These are phyloP conservation scores for Colletotrichum lini DNA, from an alignment of 2,329 filamentous ascomycete species.

Conservation along the genomic window DNA sequence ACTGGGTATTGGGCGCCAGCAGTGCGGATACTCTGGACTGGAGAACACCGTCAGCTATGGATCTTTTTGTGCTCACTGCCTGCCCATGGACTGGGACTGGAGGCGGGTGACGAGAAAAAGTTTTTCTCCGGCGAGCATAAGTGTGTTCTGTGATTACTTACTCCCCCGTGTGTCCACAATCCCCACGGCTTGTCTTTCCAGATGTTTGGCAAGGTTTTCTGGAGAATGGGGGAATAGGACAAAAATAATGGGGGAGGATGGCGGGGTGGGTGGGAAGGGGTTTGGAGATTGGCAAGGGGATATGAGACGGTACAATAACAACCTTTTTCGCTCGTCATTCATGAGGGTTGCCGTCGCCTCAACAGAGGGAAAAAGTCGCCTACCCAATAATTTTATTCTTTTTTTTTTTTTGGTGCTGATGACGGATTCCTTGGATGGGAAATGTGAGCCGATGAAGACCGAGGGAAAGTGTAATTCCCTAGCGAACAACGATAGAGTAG, in stretches of 20 bases:
- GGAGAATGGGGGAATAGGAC: constrained; percentile 30
- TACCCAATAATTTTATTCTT: too few species aligned
- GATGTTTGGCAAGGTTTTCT: constrained; percentile 33
- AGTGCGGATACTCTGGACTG: background rate
- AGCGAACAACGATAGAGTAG: too few species aligned
- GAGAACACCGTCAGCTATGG: background rate
- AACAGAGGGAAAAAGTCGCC: too few species aligned
- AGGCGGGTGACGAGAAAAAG: constrained; percentile 6
- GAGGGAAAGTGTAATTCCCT: too few species aligned
- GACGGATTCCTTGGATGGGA: too few species aligned
- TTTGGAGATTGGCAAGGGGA: background rate
- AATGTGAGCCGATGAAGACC: too few species aligned
- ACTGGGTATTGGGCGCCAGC: background rate
- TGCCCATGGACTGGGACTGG: too few species aligned
- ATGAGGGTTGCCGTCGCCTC: too few species aligned
- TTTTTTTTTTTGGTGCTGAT: too few species aligned
- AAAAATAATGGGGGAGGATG: constrained; percentile 8
- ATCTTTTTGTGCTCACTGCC: background rate
- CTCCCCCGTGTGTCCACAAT: background rate
- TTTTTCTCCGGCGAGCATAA: constrained; percentile 1
- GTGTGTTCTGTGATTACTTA: too few species aligned
- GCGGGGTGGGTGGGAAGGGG: background rate
- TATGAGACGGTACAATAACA: background rate
- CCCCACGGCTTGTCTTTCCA: constrained; percentile 30
- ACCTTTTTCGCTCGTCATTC: too few species aligned